Conservation (phyloP, 306 rosid species). For the Vigna reflexopilosa region DNA sequence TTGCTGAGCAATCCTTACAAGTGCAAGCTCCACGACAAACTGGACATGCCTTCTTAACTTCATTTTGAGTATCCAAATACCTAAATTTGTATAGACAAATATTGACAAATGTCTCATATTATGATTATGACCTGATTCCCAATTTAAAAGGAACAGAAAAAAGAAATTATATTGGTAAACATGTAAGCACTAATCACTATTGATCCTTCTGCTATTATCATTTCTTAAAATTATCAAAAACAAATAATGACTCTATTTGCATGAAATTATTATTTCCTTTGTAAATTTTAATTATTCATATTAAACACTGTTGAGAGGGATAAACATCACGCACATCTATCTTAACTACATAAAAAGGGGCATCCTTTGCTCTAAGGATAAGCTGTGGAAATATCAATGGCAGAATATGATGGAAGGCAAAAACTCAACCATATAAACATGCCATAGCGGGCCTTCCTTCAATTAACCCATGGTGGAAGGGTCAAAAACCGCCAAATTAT, state of each 20-base stretch:
- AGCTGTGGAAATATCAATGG: neutral
- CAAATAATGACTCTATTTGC: neutral
- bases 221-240: constrained; percentile 8
- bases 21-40: constrained; percentile 91
- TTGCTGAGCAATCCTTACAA: constrained; percentile 79
- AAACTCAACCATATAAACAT: neutral
- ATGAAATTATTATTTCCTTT: neutral
- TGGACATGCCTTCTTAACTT: constrained; percentile 89
- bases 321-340: neutral
- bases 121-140: neutral
- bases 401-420: neutral
- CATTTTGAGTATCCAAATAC: constrained; percentile 76
- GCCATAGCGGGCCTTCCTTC: neutral
- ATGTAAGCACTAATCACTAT: neutral
- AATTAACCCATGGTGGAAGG: neutral
- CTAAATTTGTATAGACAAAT: constrained; percentile 53
- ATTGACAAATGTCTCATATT: constrained; percentile 32
- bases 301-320: neutral
- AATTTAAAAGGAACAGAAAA: constrained; percentile 31
- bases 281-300: constrained; percentile 13
- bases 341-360: constrained; percentile 9
- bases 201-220: constrained; percentile 16
- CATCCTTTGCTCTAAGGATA: constrained; percentile 16
- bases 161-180: constrained; percentile 31
- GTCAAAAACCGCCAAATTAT: neutral